Percentiles rank a stretch among this genome's conserved stretches.
Evolutionary conservation across 2,329 filamentous ascomycete species (phyloP).

Genomic region (Verticillium nonalfalfae): DNA sequence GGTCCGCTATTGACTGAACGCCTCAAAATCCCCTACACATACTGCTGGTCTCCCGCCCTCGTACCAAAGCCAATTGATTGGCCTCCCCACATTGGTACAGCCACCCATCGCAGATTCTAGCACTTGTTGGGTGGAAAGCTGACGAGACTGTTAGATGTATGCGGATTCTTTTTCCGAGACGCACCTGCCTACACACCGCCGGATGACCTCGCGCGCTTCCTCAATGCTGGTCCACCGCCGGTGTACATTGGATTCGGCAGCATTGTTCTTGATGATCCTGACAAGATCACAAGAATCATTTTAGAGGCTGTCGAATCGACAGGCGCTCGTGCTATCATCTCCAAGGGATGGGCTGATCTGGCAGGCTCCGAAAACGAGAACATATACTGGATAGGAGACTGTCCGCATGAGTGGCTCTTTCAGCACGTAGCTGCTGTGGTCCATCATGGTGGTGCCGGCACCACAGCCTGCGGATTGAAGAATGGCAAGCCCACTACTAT

Average conservation of each 20-base stretch:
- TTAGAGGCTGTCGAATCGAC: slow-evolving; percentile 62
- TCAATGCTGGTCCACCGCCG: slow-evolving; percentile 62
- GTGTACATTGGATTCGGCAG: slow-evolving; percentile 81
- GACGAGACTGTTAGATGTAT: slow-evolving; percentile 65
- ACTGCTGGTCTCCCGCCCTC: slow-evolving; percentile 81
- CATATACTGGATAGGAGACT: slow-evolving; percentile 78
- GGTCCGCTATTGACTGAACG: slow-evolving; percentile 74
- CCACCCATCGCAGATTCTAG: slow-evolving; percentile 27
- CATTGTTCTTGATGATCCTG: slow-evolving; percentile 73
- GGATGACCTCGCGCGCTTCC: slow-evolving; percentile 58
- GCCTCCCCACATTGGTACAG: slow-evolving; percentile 37
- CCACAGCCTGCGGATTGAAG: slow-evolving; percentile 76
- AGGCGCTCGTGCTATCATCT: slow-evolving; percentile 72
- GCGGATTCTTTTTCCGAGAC: slow-evolving; percentile 72
- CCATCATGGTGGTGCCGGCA: slow-evolving; percentile 84
- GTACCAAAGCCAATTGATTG: slow-evolving; percentile 61
- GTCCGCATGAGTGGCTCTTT: slow-evolving; percentile 87
- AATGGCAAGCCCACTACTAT: slow-evolving; percentile 75
- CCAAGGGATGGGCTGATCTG: slow-evolving; percentile 83
- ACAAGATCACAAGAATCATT: slow-evolving; percentile 62
- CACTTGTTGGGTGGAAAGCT: slow-evolving; percentile 44
- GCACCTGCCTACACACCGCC: slow-evolving; percentile 61
- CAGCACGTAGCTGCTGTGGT: slow-evolving; percentile 74
- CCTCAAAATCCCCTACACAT: slow-evolving; percentile 76
- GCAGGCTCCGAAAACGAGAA: slow-evolving; percentile 72